Conservation (phyloP, 2,329 filamentous ascomycete genomes). For the Exophiala mesophila region DNA sequence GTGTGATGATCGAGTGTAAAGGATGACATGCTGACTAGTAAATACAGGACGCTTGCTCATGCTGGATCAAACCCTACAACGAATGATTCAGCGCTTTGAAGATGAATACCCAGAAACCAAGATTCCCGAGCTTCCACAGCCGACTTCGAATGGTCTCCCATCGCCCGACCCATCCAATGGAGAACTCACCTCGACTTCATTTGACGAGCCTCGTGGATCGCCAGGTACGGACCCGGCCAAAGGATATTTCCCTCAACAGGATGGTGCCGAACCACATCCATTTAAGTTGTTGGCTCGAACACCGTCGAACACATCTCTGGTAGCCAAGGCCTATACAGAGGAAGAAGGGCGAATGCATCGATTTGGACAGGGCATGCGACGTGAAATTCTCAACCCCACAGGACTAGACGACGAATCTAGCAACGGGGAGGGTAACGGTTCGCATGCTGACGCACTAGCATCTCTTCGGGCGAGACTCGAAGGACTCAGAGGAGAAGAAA, state of each 20-base stretch:
- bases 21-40: too few species aligned
- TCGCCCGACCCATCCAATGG: conserved; percentile 18
- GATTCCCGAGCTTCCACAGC: conserved; percentile 23
- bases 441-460: conserved; percentile 41
- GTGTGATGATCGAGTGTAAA: too few species aligned
- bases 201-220: conserved; percentile 13
- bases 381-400: conserved; percentile 55
- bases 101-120: conserved; percentile 81
- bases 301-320: conserved; percentile 63
- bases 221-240: conserved; percentile 13
- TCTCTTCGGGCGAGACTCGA: conserved; percentile 42
- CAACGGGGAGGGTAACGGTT: conserved; percentile 35
- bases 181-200: conserved; percentile 16
- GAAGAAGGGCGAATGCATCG: conserved; percentile 69
- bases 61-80: conserved; percentile 79
- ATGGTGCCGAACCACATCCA: conserved; percentile 36
- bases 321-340: conserved; percentile 58
- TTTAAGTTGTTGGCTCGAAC: conserved; percentile 52
- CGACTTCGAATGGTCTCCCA: conserved; percentile 12
- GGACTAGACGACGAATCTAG: conserved; percentile 35
- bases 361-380: conserved; percentile 61
- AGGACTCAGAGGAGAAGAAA: conserved; percentile 38
- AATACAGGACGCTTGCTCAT: conserved; percentile 75
- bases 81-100: conserved; percentile 93
- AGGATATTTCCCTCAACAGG: conserved; percentile 32